Evolutionary conservation across 2,329 filamentous ascomycete genomes (phyloP).

Genomic region (Ophiognomonia clavigignenti-juglandacearum): DNA sequence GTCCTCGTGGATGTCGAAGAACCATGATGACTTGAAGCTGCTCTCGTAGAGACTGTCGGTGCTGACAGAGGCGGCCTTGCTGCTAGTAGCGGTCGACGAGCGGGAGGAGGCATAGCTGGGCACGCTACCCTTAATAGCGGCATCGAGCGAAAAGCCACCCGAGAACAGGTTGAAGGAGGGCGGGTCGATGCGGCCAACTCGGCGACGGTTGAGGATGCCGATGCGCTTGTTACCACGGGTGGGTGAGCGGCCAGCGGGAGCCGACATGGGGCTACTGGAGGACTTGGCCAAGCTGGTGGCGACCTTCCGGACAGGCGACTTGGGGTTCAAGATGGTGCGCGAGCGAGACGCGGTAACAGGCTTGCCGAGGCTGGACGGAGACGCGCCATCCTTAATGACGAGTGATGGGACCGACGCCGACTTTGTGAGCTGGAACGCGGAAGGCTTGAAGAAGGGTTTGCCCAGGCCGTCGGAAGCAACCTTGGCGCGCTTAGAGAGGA

Average conservation of each 20-base stretch:
- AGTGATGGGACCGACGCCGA: constrained; percentile 28
- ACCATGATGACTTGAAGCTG: constrained; percentile 64
- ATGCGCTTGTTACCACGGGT: constrained; percentile 62
- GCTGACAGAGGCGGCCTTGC: constrained; percentile 19
- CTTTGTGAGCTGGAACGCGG: constrained; percentile 40
- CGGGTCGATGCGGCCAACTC: constrained; percentile 67
- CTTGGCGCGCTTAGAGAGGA: constrained; percentile 57
- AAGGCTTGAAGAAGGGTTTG: constrained; percentile 46
- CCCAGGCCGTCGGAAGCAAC: constrained; percentile 32
- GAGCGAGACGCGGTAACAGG: constrained; percentile 31
- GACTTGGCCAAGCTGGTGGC: constrained; percentile 41
- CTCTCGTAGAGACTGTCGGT: constrained; percentile 28
- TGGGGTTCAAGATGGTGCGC: constrained; percentile 45
- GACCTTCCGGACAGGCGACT: constrained; percentile 45
- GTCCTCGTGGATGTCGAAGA: constrained; percentile 94
- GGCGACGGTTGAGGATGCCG: constrained; percentile 64
- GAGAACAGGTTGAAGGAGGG: constrained; percentile 51
- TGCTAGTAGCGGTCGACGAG: constrained; percentile 23
- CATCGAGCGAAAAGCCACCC: constrained; percentile 77
- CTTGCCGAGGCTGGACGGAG: constrained; percentile 23
- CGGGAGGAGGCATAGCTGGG: constrained; percentile 52
- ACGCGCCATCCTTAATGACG: constrained; percentile 24
- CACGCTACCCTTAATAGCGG: constrained; percentile 74
- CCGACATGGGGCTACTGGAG: constrained; percentile 46
- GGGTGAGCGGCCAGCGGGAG: constrained; percentile 78